These are phyloP conservation scores for Ceratocystiopsis sp. DNA, from an alignment of 2,329 filamentous ascomycete species.

Conservation along the genomic window DNA sequence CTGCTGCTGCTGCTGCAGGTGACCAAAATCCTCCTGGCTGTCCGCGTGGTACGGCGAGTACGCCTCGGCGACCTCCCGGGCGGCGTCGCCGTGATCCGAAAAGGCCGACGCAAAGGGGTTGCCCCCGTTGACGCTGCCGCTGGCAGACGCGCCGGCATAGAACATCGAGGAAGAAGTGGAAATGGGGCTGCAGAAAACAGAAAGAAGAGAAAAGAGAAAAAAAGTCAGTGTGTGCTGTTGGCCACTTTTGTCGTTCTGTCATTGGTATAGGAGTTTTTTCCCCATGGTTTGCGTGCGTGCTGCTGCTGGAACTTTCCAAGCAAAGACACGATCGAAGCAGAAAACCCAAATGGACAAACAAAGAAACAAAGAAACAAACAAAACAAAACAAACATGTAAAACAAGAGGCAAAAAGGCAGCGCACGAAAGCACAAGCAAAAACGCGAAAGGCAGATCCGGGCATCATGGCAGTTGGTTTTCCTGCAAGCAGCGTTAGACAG, in stretches of 20 bases:
- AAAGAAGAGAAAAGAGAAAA: conserved; percentile 1
- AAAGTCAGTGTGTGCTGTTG: conserved; percentile 36
- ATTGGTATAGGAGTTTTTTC: neutral
- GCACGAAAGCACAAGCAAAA: neutral
- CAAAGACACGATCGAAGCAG: conserved; percentile 11
- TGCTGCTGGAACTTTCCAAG: no score
- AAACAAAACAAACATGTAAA: neutral
- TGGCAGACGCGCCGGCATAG: conserved; percentile 27
- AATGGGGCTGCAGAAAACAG: conserved; percentile 30
- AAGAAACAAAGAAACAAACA: conserved; percentile 7
- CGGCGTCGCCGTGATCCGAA: conserved; percentile 31
- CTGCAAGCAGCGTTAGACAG: no score
- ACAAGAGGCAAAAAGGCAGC: neutral
- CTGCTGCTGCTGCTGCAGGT: neutral
- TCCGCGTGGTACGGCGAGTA: conserved; percentile 37
- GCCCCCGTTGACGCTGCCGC: conserved; percentile 25
- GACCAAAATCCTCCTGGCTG: conserved; percentile 24
- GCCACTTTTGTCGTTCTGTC: conserved; percentile 19
- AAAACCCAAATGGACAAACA: conserved; percentile 2
- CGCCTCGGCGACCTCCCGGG: conserved; percentile 33
- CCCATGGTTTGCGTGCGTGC: neutral
- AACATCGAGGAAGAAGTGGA: conserved; percentile 34
- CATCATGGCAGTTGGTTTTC: no score
- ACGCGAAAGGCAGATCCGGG: neutral
- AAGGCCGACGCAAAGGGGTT: conserved; percentile 17